A percentile compares a stretch with the other conserved stretches of the same genome.
Evolutionary conservation across 257 asterid species (phyloP).

Genomic region (Nicotiana knightiana): DNA sequence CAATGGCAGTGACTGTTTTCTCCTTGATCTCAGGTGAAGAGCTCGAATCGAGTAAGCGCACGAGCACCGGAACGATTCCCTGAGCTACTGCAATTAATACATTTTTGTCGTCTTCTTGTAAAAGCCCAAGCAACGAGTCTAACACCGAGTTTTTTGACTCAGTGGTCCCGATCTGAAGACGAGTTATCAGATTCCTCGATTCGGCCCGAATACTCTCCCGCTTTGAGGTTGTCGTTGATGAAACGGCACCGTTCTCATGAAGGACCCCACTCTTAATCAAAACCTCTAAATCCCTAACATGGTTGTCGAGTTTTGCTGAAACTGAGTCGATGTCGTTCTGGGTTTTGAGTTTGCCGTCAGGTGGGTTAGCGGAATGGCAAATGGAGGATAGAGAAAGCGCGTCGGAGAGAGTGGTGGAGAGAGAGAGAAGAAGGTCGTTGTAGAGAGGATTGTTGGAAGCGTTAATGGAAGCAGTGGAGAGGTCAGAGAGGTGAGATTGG

Average conservation of each 20-base stretch:
- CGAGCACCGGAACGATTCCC: slow-evolving; percentile 79
- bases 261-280: slow-evolving; percentile 46
- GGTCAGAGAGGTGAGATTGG: slow-evolving; percentile 41
- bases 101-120: slow-evolving; percentile 76
- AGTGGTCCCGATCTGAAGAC: slow-evolving; percentile 85
- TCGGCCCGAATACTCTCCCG: slow-evolving; percentile 61
- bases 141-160: slow-evolving; percentile 66
- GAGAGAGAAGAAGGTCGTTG: slow-evolving; percentile 48
- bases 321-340: slow-evolving; percentile 69
- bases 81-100: slow-evolving; percentile 69
- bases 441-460: slow-evolving; percentile 32
- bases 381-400: slow-evolving; percentile 39
- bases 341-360: slow-evolving; percentile 68
- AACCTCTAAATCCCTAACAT: slow-evolving; percentile 59
- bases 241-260: slow-evolving; percentile 18
- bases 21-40: slow-evolving; percentile 64
- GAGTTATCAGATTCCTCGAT: slow-evolving; percentile 57
- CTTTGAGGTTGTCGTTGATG: slow-evolving; percentile 13
- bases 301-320: slow-evolving; percentile 53
- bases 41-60: slow-evolving; percentile 60
- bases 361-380: slow-evolving; percentile 46
- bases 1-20: slow-evolving; percentile 56
- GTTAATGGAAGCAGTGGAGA: slow-evolving; percentile 18
- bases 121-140: slow-evolving; percentile 57
- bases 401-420: slow-evolving; percentile 41